phyloP scores from a whole-genome alignment of 2,329 filamentous ascomycete species.

The Alternaria triticimaculans region DNA sequence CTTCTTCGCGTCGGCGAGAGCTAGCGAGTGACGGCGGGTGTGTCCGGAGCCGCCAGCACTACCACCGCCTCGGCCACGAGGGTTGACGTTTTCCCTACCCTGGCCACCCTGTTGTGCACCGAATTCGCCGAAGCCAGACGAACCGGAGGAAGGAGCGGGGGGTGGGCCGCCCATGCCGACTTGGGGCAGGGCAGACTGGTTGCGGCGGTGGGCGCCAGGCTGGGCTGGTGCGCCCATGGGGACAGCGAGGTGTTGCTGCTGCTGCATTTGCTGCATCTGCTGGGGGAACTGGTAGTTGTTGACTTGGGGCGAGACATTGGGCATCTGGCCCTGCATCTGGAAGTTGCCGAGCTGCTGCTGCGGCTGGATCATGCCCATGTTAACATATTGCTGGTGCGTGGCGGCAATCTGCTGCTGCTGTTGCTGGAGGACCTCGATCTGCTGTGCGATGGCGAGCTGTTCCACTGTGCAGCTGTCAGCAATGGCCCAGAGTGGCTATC shows the following conservation, averaged over 20 bases:
- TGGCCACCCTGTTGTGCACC: slow-evolving; percentile 65
- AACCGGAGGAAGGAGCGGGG: slow-evolving; percentile 87
- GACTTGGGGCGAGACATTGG: slow-evolving; percentile 75
- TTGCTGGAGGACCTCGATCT: slow-evolving; percentile 95
- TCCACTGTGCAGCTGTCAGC: slow-evolving; percentile 71
- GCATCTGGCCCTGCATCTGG: slow-evolving; percentile 72
- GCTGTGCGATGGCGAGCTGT: slow-evolving; percentile 95
- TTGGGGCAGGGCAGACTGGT: slow-evolving; percentile 94
- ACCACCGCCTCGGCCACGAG: slow-evolving; percentile 75
- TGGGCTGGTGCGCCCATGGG: slow-evolving; percentile 79
- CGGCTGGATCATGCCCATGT: slow-evolving; percentile 92
- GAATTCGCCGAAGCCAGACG: slow-evolving; percentile 86
- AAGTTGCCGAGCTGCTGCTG: slow-evolving; percentile 74
- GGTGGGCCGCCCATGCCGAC: slow-evolving; percentile 84
- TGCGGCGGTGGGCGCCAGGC: slow-evolving; percentile 88
- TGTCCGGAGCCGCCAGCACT: slow-evolving; percentile 74
- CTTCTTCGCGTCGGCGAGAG: slow-evolving; percentile 95
- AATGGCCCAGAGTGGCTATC: slow-evolving; percentile 9
- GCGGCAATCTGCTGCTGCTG: slow-evolving; percentile 98
- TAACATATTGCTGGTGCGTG: slow-evolving; percentile 96
- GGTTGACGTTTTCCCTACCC: slow-evolving; percentile 70
- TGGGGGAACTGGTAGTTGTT: slow-evolving; percentile 88
- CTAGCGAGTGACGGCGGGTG: slow-evolving; percentile 91
- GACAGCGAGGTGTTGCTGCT: slow-evolving; percentile 68
- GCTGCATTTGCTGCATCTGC: slow-evolving; percentile 59